These are phyloP conservation scores for Lasiodiplodia citricola DNA, from an alignment of 2,329 filamentous ascomycete genomes.

Conservation along the genomic window DNA sequence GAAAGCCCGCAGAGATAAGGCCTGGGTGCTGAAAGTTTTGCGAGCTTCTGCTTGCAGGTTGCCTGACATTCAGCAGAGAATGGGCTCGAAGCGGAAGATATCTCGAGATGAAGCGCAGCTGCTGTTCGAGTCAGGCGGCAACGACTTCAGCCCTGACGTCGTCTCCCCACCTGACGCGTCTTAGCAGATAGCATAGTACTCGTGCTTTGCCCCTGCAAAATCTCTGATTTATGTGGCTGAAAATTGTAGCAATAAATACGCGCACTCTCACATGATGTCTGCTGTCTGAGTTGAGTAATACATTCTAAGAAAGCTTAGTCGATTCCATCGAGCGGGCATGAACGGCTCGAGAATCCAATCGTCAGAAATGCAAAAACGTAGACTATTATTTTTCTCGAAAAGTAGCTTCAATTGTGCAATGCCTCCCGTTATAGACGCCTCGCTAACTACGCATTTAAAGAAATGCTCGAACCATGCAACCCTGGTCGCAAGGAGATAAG, in stretches of 20 bases:
- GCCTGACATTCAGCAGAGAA: not conserved
- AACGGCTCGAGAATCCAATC: not conserved
- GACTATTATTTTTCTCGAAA: not conserved
- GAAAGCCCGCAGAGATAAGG: not conserved
- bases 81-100: not conserved
- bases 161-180: too few relatives aligned
- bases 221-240: too few relatives aligned
- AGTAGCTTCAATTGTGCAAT: not conserved
- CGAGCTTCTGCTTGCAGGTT: not conserved
- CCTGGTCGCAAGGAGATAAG: not conserved
- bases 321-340: not conserved
- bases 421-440: not conserved
- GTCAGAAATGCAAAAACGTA: not conserved
- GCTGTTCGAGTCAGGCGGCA: not conserved
- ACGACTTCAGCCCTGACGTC: not conserved
- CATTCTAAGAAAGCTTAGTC: too few relatives aligned
- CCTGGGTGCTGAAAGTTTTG: not conserved
- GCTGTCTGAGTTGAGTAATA: too few relatives aligned
- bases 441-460: not conserved
- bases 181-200: too few relatives aligned
- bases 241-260: too few relatives aligned
- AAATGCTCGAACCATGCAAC: not conserved
- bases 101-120: not conserved
- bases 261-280: too few relatives aligned
- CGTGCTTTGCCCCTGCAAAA: too few relatives aligned